Conservation (phyloP, 176 grass and related monocot species). For the Thalia dealbata region DNA sequence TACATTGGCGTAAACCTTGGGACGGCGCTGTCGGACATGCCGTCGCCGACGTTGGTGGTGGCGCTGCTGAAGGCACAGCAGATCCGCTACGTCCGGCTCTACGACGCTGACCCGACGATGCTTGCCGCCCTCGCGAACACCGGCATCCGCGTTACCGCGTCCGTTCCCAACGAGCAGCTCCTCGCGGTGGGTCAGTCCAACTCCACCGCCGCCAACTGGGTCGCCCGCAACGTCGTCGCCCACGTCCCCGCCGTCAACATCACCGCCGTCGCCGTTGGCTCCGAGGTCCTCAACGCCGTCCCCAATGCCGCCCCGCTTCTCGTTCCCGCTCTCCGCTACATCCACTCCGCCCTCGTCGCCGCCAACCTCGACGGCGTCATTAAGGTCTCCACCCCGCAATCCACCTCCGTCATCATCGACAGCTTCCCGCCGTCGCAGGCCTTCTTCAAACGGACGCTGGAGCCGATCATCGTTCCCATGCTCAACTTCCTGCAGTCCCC, state of each 20-base stretch:
- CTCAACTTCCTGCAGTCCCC: slow-evolving; percentile 84
- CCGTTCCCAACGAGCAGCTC: slow-evolving; percentile 95
- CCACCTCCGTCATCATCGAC: slow-evolving; percentile 92
- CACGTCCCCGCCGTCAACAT: slow-evolving; percentile 85
- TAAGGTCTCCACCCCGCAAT: slow-evolving; percentile 85
- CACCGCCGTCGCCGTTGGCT: slow-evolving; percentile 72
- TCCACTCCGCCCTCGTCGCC: slow-evolving; percentile 86
- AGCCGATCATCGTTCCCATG: slow-evolving; percentile 49
- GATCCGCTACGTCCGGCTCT: slow-evolving; percentile 62
- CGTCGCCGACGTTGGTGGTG: slow-evolving; percentile 62
- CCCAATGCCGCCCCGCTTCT: slow-evolving; percentile 65
- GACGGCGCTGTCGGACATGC: slow-evolving; percentile 71
- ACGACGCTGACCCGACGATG: slow-evolving; percentile 69
- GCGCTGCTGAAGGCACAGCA: slow-evolving; percentile 77
- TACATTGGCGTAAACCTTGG: slow-evolving; percentile 97
- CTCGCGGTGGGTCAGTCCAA: slow-evolving; percentile 88
- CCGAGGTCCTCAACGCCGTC: slow-evolving; percentile 66
- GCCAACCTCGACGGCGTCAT: slow-evolving; percentile 71
- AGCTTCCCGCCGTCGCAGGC: slow-evolving; percentile 93
- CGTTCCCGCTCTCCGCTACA: slow-evolving; percentile 66
- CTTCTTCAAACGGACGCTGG: slow-evolving; percentile 96
- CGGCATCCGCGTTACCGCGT: slow-evolving; percentile 73
- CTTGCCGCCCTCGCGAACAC: slow-evolving; percentile 73
- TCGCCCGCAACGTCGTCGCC: slow-evolving; percentile 62
- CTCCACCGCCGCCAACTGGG: slow-evolving; percentile 80